These are phyloP conservation scores for Candida takata DNA, from an alignment of 805 yeast genomes.

Conservation along the genomic window DNA sequence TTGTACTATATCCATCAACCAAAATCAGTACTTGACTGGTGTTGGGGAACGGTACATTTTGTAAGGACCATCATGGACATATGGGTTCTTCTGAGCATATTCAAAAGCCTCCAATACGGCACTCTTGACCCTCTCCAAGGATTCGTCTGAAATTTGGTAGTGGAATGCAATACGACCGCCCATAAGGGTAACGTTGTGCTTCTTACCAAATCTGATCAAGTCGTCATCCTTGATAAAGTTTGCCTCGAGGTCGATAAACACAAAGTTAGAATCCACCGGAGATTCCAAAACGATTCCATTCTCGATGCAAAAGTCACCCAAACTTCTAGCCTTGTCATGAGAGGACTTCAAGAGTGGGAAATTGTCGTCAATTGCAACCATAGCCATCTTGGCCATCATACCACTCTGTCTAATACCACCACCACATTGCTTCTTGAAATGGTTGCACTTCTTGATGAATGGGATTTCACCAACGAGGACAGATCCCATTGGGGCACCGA, in stretches of 20 bases:
- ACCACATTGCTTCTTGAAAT: constrained; percentile 86
- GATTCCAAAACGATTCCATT: constrained; percentile 52
- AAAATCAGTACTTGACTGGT: constrained; percentile 24
- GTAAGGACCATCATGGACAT: constrained; percentile 40
- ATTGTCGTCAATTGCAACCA: constrained; percentile 68
- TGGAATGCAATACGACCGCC: constrained; percentile 81
- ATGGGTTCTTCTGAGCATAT: constrained; percentile 48
- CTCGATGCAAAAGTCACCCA: constrained; percentile 45
- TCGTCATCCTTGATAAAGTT: constrained; percentile 47
- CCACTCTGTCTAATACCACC: constrained; percentile 93
- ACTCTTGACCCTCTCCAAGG: constrained; percentile 49
- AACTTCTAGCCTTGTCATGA: constrained; percentile 42
- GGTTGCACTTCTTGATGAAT: constrained; percentile 65
- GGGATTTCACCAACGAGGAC: constrained; percentile 62
- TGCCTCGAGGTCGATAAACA: constrained; percentile 53
- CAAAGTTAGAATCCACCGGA: constrained; percentile 84
- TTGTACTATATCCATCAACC: not conserved
- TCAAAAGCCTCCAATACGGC: constrained; percentile 53
- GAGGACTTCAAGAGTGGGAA: constrained; percentile 40
- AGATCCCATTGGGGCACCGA: constrained; percentile 93
- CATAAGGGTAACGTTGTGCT: constrained; percentile 55
- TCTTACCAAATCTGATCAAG: constrained; percentile 46
- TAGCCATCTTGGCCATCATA: constrained; percentile 72
- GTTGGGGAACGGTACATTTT: constrained; percentile 37
- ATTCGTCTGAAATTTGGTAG: constrained; percentile 50